Evolutionary conservation across 164 flowering plant species (phyloP), one percentile per base, ranked within the genome.

Genomic region (Vitis riparia): DNA sequence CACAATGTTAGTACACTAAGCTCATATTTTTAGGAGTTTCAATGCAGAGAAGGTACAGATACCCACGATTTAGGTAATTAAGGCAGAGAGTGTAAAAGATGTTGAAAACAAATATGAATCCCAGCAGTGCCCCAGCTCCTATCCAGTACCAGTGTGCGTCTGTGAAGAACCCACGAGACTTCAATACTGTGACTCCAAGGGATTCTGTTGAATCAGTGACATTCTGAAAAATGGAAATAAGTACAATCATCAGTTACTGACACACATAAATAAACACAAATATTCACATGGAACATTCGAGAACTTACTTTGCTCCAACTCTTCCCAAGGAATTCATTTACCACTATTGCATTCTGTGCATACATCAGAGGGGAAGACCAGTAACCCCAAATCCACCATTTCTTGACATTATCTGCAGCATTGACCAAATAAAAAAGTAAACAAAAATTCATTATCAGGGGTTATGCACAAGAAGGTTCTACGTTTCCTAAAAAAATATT

Each of bases 331-430:
- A 81, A 76, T 68, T 84, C 87, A 72, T 84, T 81, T 11, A 66
- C 80, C 53, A 60, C 67, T 17, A 84, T 71, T 13, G 81, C 83
- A 51, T 84, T 81, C 66, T 81, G 83, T 3, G 67, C 81, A 66
- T 84, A 84, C 85, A 81, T 81, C 68, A 84, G 11, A 11, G 87
- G 85, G 15, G 84, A 81, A 29, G 62, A 10, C 85, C 85, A 84
- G 52, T 84, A 84, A 11, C 83, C 87, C 87, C 87, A 84, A 56
- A 66, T 73, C 87, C 87, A 84, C 87, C 87, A 84, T n/a, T 29
- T 73, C 64, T 77, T 79, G 27, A 84, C 69, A 67, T 77, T 68
- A 2, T 77, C 87, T 84, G 78, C 23, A 8, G 8, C 44, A 32
- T 32, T 32, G 44, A 3, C 44, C 44, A 6, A 32, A 32, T 6